Evolutionary conservation across 768 basidiomycete species (phyloP).

Genomic region (Strobilomyces dryophilus): DNA sequence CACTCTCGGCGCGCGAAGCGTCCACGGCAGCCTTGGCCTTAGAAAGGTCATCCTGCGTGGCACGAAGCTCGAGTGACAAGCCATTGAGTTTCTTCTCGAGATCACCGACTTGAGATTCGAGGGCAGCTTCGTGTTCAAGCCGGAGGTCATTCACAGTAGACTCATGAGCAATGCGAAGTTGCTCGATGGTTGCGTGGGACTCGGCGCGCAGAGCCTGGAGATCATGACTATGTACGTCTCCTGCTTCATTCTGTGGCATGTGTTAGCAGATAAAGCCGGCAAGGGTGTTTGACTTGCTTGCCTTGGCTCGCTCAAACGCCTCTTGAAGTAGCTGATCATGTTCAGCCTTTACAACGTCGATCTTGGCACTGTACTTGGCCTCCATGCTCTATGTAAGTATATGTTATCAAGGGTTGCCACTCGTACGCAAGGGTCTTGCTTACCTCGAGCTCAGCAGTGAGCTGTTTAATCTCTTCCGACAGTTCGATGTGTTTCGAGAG

Average conservation of each 20-base stretch:
- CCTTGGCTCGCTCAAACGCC: constrained; percentile 79
- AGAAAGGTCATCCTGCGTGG: constrained; percentile 76
- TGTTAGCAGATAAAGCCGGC: constrained; percentile 5
- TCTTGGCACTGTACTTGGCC: constrained; percentile 59
- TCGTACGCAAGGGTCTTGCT: constrained; percentile 9
- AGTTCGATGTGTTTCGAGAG: constrained; percentile 49
- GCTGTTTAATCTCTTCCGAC: constrained; percentile 49
- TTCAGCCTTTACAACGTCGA: constrained; percentile 62
- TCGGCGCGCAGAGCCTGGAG: constrained; percentile 65
- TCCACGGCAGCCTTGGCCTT: constrained; percentile 67
- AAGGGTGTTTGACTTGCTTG: constrained; percentile 33
- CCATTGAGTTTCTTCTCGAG: constrained; percentile 62
- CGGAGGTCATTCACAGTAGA: constrained; percentile 57
- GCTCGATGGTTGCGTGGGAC: constrained; percentile 62
- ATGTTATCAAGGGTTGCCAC: not conserved
- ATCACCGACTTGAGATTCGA: constrained; percentile 52
- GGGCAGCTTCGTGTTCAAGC: constrained; percentile 55
- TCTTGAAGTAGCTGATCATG: constrained; percentile 59
- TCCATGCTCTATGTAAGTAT: constrained; percentile 54
- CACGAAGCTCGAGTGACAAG: constrained; percentile 71
- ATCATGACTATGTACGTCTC: constrained; percentile 61
- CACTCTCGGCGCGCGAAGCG: constrained; percentile 49
- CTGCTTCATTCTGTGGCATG: constrained; percentile 59
- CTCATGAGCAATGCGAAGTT: constrained; percentile 61
- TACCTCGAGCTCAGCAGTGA: constrained; percentile 66